phyloP scores from a whole-genome alignment of 2,329 filamentous ascomycete genomes.

The Penicillium sp. region DNA sequence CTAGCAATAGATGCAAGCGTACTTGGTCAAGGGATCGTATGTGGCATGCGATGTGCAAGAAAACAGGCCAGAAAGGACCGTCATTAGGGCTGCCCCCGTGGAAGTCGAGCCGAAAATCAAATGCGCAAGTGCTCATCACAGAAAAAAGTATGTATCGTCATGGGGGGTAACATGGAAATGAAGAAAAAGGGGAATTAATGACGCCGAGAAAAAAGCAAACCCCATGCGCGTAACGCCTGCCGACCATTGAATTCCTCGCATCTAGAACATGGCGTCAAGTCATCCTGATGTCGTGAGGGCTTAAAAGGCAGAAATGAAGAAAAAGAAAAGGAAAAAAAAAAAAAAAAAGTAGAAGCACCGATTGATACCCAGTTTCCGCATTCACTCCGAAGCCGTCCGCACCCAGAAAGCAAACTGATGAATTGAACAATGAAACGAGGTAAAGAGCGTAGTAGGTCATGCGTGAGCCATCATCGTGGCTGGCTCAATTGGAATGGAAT shows the following conservation, averaged over 20 bases:
- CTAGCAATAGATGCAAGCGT: conserved; percentile 20
- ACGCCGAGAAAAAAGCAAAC: conserved; percentile 16
- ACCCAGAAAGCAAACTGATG: conserved; percentile 14
- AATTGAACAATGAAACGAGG: conserved; percentile 13
- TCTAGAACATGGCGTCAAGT: conserved; percentile 23
- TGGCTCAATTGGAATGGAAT: background rate
- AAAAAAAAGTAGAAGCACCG: conserved; percentile 11
- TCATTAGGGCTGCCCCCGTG: conserved; percentile 14
- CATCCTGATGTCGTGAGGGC: conserved; percentile 7
- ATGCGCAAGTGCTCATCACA: conserved; percentile 10
- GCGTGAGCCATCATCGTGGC: background rate
- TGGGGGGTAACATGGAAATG: conserved; percentile 7
- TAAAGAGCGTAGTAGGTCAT: conserved; percentile 9
- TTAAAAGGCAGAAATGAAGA: conserved; percentile 4
- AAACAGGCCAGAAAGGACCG: conserved; percentile 16
- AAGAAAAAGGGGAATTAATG: conserved; percentile 7
- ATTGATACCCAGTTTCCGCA: conserved; percentile 9
- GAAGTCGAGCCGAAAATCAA: conserved; percentile 4
- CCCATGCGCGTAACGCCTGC: conserved; percentile 20
- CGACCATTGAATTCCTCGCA: conserved; percentile 15
- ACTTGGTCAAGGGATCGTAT: conserved; percentile 8
- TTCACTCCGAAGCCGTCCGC: conserved; percentile 12
- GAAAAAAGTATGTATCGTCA: conserved; percentile 18
- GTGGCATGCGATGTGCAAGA: conserved; percentile 13
- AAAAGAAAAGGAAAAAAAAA: conserved; percentile 7